Evolutionary conservation across 805 yeast species (phyloP), one percentile per base, ranked within the genome.

Genomic region (Naumovozyma castellii): DNA sequence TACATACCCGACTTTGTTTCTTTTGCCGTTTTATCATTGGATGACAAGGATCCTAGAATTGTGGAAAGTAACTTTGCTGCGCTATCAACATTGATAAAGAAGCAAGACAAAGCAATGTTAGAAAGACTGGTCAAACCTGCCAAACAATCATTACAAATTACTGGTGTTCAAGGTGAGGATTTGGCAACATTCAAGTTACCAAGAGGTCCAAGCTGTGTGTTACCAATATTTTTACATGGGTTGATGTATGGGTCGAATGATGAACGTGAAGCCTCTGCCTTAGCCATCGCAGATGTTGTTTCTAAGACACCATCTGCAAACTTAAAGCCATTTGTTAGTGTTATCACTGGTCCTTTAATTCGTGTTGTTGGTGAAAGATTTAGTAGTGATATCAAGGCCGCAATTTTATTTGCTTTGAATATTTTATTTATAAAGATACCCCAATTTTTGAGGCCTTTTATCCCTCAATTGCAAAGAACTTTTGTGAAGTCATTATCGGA

Each of bases 401-500:
- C 95, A n/a, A 90, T 94, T 50, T 70, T 92, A 54, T 71, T 73
- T 46, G 94, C 97, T 1, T 72, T 94, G 60, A 83, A 82, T 56
- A 75, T 75, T 47, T 67, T 94, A 56, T 77, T 92, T 53, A 65
- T 66, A 18, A 84, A 86, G 67, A 83, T 90, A 50, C 96, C 98
- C 2, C 85, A 82, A 56, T 84, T 85, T 59, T 71, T 92, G 61
- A 76, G 90, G 55, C 98, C 99, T 13, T 92, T 92, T 61, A 77
- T 92, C 62, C 99, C 99, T 6, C 99, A 92, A 67, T 72, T 92
- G 50, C 98, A 92, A 66, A 76, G 99, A 59, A 92, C 98, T 1
- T 92, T 92, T 66, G 95, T 90, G 32, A 83, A 94, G 58, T 84
- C 95, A 2, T 68, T 92, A 48, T 73, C 85, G 38, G 98, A 92